Evolutionary conservation across 116 monocot genomes (phyloP), one percentile per base, ranked within the genome.

Genomic region (Iris pallida): DNA sequence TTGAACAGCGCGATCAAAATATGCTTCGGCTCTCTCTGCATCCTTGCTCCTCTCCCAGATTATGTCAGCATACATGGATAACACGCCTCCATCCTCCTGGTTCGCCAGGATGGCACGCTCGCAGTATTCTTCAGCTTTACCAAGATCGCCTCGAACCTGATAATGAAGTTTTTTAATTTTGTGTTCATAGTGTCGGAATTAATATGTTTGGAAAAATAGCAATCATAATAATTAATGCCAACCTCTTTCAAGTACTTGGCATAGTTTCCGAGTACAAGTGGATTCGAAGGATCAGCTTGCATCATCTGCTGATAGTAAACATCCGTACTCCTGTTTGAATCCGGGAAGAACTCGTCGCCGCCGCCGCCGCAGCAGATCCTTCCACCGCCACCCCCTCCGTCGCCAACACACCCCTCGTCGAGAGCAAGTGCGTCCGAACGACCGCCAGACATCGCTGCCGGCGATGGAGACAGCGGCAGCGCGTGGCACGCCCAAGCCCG

Each of bases 161-260:
- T 7, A 7, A 45, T 8, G 20, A 20, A 4, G 30, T 30, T 30
- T 30, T 30, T 30, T 30, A 30, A 30, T 30, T 30, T 0, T 30
- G 30, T 30, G 30, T 30, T 18, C 9, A 12, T 49, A 0, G n/a
- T n/a, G 67, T 30, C 16, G 41, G 7, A 14, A 44, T n/a, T n/a
- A n/a, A n/a, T n/a, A n/a, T n/a, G n/a, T n/a, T n/a, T n/a, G 16
- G 12, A 45, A 3, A 9, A 20, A 16, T 3, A n/a, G n/a, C n/a
- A n/a, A n/a, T n/a, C n/a, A n/a, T n/a, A n/a, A n/a, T 30, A 30
- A 30, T 30, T 30, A 30, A 30, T 30, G 30, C 30, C 3, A 46
- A 88, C 88, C 70, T 88, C 76, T 54, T 78, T 71, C 52, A 87
- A 48, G 80, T 78, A 87, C 58, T 65, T 83, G 45, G 77, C 80